Percentiles rank a stretch among this genome's conserved stretches.
Conservation (phyloP, 768 basidiomycete genomes). For the Suillus tomentosus region DNA sequence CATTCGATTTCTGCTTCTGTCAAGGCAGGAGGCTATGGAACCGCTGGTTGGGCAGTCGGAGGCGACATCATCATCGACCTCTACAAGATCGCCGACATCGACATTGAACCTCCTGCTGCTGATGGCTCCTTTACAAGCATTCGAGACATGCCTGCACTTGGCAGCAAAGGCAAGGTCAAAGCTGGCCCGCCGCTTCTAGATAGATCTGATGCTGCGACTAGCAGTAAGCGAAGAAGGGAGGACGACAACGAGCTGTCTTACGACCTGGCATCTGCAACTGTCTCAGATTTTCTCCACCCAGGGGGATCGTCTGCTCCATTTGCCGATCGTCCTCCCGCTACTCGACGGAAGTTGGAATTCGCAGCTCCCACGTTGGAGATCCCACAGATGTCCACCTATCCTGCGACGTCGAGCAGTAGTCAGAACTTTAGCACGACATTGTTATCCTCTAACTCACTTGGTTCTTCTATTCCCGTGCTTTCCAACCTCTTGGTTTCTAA, state of each 20-base stretch:
- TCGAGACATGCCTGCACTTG: constrained; percentile 50
- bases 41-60: constrained; percentile 85
- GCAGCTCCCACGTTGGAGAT: background rate
- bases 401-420: background rate
- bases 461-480: constrained; percentile 1
- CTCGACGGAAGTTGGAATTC: constrained; percentile 22
- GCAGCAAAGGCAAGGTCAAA: constrained; percentile 57
- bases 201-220: constrained; percentile 14
- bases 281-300: constrained; percentile 50
- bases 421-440: background rate
- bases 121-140: constrained; percentile 64
- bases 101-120: constrained; percentile 60
- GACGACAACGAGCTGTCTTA: constrained; percentile 55
- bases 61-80: constrained; percentile 88
- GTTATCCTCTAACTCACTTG: background rate
- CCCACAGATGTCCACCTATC: constrained; percentile 1
- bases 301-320: constrained; percentile 9
- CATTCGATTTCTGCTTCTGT: constrained; percentile 74
- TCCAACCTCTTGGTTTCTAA: background rate
- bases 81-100: constrained; percentile 63
- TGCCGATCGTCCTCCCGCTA: constrained; percentile 23
- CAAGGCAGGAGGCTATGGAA: constrained; percentile 91
- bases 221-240: constrained; percentile 57
- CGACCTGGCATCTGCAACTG: constrained; percentile 53
- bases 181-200: constrained; percentile 16